phyloP scores from a whole-genome alignment of 1,284 basidiomycete species.

The Ustilago tritici region DNA sequence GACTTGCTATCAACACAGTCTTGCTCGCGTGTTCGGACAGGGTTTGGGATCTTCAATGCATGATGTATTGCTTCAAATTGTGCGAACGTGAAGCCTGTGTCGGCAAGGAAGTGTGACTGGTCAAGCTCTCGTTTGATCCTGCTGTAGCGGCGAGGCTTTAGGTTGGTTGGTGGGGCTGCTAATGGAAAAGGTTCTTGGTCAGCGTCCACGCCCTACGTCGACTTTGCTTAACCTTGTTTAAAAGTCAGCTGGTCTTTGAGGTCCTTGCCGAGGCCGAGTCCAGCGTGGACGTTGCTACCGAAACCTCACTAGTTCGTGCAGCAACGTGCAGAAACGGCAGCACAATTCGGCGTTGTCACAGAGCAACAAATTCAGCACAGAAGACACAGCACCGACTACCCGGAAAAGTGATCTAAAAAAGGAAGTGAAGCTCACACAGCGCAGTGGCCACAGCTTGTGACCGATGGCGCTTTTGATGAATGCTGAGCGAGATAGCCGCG shows the following conservation, averaged over 20 bases:
- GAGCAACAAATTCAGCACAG: neutral
- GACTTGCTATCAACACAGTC: constrained; percentile 18
- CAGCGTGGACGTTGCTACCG: too few relatives aligned
- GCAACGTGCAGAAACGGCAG: neutral
- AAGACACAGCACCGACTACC: neutral
- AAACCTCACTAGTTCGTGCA: neutral
- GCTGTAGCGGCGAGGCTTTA: neutral
- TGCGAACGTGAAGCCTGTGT: neutral
- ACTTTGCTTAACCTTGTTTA: too few relatives aligned
- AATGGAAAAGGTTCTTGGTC: too few relatives aligned
- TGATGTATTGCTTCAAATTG: constrained; percentile 8
- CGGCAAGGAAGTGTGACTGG: neutral
- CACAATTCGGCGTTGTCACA: constrained; percentile 3
- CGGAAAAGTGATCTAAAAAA: neutral
- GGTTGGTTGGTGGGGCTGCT: neutral
- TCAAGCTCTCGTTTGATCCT: constrained; percentile 1
- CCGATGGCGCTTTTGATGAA: neutral
- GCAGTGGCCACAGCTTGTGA: neutral
- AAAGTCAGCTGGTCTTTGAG: too few relatives aligned
- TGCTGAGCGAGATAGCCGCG: neutral
- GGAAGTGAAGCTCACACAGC: neutral
- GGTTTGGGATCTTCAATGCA: constrained; percentile 5
- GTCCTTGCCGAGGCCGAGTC: too few relatives aligned
- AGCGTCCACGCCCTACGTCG: too few relatives aligned
- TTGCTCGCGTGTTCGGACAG: neutral